Evolutionary conservation across 352 stramenopile species (phyloP), one percentile per base, ranked within the genome.

Genomic region (Nothophytophthora sp.): DNA sequence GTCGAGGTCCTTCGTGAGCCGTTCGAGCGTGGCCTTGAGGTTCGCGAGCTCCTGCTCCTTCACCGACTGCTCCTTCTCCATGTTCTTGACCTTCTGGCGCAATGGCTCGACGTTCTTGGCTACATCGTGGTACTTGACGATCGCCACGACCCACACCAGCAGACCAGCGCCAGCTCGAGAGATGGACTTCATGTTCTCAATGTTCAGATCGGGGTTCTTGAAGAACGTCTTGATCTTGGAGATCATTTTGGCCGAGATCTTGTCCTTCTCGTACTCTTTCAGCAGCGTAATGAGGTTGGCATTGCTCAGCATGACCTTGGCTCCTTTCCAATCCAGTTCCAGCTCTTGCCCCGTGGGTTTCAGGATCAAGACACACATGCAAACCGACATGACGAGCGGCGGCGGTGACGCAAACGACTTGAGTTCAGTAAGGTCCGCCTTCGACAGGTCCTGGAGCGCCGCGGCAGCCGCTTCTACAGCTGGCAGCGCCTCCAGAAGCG

Each of bases 101-200:
- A 98, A 55, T 0, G 95, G 95, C 27, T 98, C 91, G 3, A 98
- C 95, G 42, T 98, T 98, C 41, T 92, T 92, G 8, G 95, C 94
- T 9, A 98, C 90, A 27, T 98, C 92, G 50, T 98, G 94, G 65
- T 98, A 98, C 52, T 98, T 98, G 36, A 96, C 82, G 49, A 98
- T 97, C 16, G 95, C 95, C 11, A 95, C 76, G 11, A 98, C 92
- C 95, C 95, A 98, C 25, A 92, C 86, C 4, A 98, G 75, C 20
- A 98, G 48, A 0, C 93, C 95, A 2, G 89, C 65, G 0, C 92
- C 94, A 7, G 95, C 93, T 39, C 86, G 94, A 1, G 86, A 97
- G 48, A 97, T 95, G n/a, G 77, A 97, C 29, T 96, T 90, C 92
- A 98, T 98, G 55, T 87, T 97, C 15, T 98, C 93, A 20, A 98